Evolutionary conservation across 306 rosid species (phyloP), one percentile per base, ranked within the genome.

Genomic region (Vigna hirtella): DNA sequence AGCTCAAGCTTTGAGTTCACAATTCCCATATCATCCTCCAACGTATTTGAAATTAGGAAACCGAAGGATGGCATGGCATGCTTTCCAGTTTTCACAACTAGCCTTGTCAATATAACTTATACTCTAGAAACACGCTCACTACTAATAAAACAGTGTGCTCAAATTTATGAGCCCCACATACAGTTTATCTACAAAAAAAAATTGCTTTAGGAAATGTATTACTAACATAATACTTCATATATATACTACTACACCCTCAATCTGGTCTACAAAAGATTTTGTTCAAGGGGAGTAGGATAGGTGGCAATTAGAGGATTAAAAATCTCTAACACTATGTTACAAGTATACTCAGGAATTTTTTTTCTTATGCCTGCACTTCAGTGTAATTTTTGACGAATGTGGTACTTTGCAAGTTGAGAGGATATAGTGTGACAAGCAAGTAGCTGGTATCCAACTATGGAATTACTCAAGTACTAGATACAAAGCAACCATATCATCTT

Each of bases 51-150:
- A 74, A 26, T 40, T 53, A 38, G 20, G 53, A 56, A 56, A 72
- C 6, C 28, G 32, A 51, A 26, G 1, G 48, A 36, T 64, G 74
- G 52, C 56, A 40, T 13, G 58, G 52, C 56, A 40, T 18, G 59
- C 58, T 74, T 47, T 30, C 71, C 47, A 14, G 13, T 62, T 62
- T 38, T 13, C 49, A 17, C 49, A 17, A 48, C 62, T 62, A 75
- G n/a, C 49, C 14, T 66, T 61, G 26, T 30, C 42, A 55, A 38
- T 42, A 11, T 36, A 50, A 24, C 8, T 20, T 16, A 34, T n/a
- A 36, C 14, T 7, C 9, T 64, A 64, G 16, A 16, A 64, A 36
- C 49, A 30, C 34, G 34, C 34, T 36, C 22, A 16, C 28, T n/a
- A 0, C 49, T 3, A 15, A 4, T 16, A 62, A 59, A 14, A 59